These are phyloP conservation scores for Triticum urartu DNA, from an alignment of 176 grass and related monocot species.

Conservation along the genomic window DNA sequence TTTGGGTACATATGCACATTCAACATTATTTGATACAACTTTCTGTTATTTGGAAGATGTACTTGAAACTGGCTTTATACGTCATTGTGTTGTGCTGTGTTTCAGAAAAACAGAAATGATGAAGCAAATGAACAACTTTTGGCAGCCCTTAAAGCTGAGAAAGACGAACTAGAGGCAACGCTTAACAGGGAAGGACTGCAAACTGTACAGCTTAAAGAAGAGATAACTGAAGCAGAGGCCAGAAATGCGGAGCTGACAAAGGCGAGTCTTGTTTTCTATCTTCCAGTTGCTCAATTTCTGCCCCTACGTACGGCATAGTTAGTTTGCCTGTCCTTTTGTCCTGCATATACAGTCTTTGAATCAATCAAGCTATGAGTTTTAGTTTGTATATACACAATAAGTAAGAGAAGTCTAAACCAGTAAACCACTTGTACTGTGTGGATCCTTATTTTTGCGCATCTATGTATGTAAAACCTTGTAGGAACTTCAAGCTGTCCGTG, in stretches of 20 bases:
- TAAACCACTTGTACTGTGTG: background rate
- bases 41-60: background rate
- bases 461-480: slow-evolving; percentile 39
- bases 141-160: slow-evolving; percentile 69
- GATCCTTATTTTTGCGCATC: background rate
- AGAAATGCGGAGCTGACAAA: slow-evolving; percentile 86
- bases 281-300: background rate
- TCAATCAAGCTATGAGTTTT: background rate
- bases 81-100: background rate
- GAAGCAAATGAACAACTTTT: slow-evolving; percentile 62
- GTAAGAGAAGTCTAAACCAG: background rate
- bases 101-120: slow-evolving; percentile 74
- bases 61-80: background rate
- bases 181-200: slow-evolving; percentile 70
- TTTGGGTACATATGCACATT: background rate
- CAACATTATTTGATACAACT: background rate
- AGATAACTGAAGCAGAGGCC: slow-evolving; percentile 76
- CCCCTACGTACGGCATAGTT: background rate
- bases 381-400: background rate
- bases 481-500: slow-evolving; percentile 94
- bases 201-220: slow-evolving; percentile 81
- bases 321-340: slow-evolving; percentile 9
- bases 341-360: background rate
- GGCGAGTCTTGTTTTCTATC: slow-evolving; percentile 39
- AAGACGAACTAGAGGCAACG: slow-evolving; percentile 83